Conservation (phyloP, 1,284 basidiomycete genomes). For the Mycosarcoma mackinlayi region DNA sequence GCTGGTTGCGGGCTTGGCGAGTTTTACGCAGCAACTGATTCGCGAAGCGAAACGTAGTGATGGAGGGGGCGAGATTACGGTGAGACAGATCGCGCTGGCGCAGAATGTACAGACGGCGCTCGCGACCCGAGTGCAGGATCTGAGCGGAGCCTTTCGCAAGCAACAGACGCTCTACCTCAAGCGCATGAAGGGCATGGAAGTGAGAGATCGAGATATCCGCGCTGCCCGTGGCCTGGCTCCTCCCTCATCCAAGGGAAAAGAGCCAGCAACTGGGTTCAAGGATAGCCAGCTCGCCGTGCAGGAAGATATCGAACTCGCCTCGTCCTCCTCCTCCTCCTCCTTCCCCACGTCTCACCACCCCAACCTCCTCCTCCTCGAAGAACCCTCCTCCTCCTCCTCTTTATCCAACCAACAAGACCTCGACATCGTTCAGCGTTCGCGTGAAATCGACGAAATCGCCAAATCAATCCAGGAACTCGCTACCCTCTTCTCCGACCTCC, state of each 20-base stretch:
- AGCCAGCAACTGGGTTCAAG: constrained; percentile 14
- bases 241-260: constrained; percentile 9
- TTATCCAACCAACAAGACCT: constrained; percentile 9
- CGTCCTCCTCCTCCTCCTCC: constrained; percentile 6
- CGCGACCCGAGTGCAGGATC: constrained; percentile 91
- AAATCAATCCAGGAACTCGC: constrained; percentile 90
- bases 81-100: constrained; percentile 71
- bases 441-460: constrained; percentile 89
- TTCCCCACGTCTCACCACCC: constrained; percentile 4
- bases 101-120: constrained; percentile 97
- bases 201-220: constrained; percentile 54
- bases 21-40: constrained; percentile 72
- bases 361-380: constrained; percentile 34
- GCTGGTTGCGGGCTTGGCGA: constrained; percentile 52
- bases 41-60: constrained; percentile 63
- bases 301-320: constrained; percentile 63
- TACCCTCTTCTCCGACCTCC: constrained; percentile 95
- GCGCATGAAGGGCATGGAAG: constrained; percentile 75
- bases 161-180: constrained; percentile 98
- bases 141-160: constrained; percentile 92
- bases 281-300: constrained; percentile 56
- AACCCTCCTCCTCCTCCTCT: neutral
- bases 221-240: constrained; percentile 30
- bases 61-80: constrained; percentile 38
- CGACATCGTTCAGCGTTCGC: constrained; percentile 69